Conservation (phyloP, 495 filamentous ascomycete species). For the Penicillium cataractarum region DNA sequence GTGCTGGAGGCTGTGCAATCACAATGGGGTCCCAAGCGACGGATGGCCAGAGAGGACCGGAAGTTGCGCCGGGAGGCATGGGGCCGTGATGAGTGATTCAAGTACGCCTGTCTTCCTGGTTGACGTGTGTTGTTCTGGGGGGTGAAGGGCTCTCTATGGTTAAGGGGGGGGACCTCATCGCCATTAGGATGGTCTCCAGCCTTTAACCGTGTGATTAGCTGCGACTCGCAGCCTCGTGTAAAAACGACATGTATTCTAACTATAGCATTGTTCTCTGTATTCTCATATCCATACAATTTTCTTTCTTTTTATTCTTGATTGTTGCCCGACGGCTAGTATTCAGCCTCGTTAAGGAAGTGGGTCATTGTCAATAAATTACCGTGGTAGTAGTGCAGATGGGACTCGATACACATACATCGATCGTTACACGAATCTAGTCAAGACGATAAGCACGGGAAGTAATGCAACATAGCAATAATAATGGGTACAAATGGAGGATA, state of each 20-base stretch:
- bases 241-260: constrained; percentile 31
- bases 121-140: neutral
- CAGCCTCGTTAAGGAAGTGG: neutral
- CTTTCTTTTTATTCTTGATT: neutral
- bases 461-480: too few species aligned
- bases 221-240: constrained; percentile 16
- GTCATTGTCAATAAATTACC: constrained; percentile 5
- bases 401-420: neutral
- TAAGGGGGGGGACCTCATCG: neutral
- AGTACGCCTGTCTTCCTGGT: neutral
- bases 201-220: neutral
- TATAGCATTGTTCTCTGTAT: constrained; percentile 25
- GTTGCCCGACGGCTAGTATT: neutral
- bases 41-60: constrained; percentile 74
- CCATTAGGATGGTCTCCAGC: neutral
- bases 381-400: neutral
- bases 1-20: constrained; percentile 64
- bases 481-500: too few species aligned
- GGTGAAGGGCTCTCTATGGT: neutral
- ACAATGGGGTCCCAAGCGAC: constrained; percentile 72
- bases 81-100: constrained; percentile 49
- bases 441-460: neutral
- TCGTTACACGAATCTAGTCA: neutral
- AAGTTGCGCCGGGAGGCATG: constrained; percentile 65
- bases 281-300: constrained; percentile 16